Evolutionary conservation across 805 yeast species (phyloP), one percentile per base, ranked within the genome.

Genomic region (Teunomyces gatunensis): DNA sequence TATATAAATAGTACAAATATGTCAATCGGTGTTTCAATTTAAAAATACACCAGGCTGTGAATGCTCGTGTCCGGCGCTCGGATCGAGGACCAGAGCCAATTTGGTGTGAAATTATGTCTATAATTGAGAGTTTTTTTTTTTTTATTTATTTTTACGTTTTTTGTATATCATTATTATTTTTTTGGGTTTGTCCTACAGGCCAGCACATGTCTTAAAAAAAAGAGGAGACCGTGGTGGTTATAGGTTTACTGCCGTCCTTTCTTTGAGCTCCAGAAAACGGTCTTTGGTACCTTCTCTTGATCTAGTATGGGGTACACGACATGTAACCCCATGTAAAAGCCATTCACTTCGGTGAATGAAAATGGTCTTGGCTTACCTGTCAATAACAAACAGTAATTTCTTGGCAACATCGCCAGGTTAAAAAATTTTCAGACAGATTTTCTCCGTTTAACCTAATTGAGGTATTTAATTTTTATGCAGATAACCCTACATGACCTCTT

Each of bases 351-450:
- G 40, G 40, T 23, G 40, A 37, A 37, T 37, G 40, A 37, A 37
- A 37, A 37, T 21, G 29, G 40, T 37, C 40, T 37, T 37, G 40
- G 40, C 40, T 37, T 21, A 37, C 29, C 40, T 37, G 40, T 37
- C 40, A 37, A 37, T 37, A 12, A 23, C 23, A 13, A 12, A 9
- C 6, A 3, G 15, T 11, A 37, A 37, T 37, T 37, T 37, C 40
- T 37, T 37, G 40, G 40, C 40, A 37, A 37, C 40, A 37, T 21
- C 23, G 27, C 9, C 12, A n/a, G 7, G 12, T 34, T 37, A 20
- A 37, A 37, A 23, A 7, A 37, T 37, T 37, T 37, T 37, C 18
- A 12, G 6, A n/a, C 29, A 6, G 9, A 6, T n/a, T n/a, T 37
- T 23, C 25, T 17, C 13, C 13, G 25, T 21, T 11, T 15, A 12